Conservation (phyloP, 306 rosid genomes). For the Prunus padus region DNA sequence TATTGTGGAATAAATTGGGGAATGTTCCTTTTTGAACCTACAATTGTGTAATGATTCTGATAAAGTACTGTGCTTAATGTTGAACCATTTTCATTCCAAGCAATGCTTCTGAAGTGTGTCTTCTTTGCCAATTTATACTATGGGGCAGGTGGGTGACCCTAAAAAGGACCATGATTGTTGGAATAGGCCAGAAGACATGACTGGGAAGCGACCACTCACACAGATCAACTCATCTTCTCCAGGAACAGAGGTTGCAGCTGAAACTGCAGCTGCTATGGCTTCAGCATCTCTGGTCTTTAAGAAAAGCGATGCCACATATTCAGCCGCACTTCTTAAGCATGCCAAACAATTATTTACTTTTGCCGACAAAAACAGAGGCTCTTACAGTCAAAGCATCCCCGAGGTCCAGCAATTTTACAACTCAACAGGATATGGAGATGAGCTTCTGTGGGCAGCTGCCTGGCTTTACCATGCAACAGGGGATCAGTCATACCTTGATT, state of each 20-base stretch:
- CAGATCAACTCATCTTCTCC: conserved; percentile 72
- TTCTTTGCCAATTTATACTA: conserved; percentile 17
- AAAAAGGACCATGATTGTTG: conserved; percentile 75
- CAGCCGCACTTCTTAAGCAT: conserved; percentile 74
- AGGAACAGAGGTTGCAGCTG: conserved; percentile 91
- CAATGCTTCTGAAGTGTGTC: conserved; percentile 12
- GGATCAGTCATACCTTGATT: conserved; percentile 62
- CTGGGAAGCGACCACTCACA: conserved; percentile 61
- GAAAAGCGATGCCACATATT: conserved; percentile 52
- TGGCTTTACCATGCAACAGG: conserved; percentile 96
- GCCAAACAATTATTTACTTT: conserved; percentile 78
- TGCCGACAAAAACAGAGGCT: conserved; percentile 58
- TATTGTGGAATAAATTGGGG: not conserved
- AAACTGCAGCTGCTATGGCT: conserved; percentile 98
- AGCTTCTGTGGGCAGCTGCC: conserved; percentile 96
- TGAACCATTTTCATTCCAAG: not conserved
- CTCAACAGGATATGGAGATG: conserved; percentile 91
- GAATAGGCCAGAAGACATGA: conserved; percentile 84
- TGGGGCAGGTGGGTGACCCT: conserved; percentile 86
- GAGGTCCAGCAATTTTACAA: conserved; percentile 67
- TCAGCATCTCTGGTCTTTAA: conserved; percentile 95
- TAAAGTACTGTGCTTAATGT: not conserved
- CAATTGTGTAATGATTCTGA: not conserved
- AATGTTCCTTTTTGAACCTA: not conserved
- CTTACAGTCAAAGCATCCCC: conserved; percentile 71